phyloP scores from a whole-genome alignment of 768 basidiomycete species.

The Boletus speciosus region DNA sequence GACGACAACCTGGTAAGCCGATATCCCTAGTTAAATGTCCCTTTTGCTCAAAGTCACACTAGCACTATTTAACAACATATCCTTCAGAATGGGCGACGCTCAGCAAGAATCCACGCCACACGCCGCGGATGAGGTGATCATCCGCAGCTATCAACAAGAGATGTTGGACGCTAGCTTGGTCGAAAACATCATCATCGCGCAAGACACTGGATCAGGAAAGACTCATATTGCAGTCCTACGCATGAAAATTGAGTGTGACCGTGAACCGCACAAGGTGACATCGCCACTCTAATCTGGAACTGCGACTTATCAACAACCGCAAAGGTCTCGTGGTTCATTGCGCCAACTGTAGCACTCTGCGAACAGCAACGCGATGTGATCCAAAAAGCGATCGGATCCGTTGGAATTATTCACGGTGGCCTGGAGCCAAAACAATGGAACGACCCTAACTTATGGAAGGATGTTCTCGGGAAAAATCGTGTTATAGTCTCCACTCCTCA shows the following conservation, averaged over 20 bases:
- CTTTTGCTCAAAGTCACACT: neutral
- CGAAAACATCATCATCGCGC: constrained; percentile 69
- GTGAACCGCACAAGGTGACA: constrained; percentile 56
- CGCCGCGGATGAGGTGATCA: constrained; percentile 11
- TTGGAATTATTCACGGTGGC: constrained; percentile 67
- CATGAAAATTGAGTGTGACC: constrained; percentile 66
- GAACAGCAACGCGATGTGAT: constrained; percentile 67
- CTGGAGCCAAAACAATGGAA: constrained; percentile 78
- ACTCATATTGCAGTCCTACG: constrained; percentile 73
- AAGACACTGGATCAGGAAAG: constrained; percentile 80
- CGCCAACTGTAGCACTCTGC: constrained; percentile 74
- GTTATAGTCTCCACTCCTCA: constrained; percentile 76
- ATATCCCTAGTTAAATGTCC: neutral
- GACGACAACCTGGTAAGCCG: constrained; percentile 3
- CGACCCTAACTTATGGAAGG: constrained; percentile 54
- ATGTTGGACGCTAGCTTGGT: constrained; percentile 67
- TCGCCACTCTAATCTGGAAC: neutral
- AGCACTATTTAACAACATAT: neutral
- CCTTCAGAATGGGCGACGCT: constrained; percentile 12
- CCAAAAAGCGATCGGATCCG: constrained; percentile 50
- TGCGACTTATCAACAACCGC: neutral
- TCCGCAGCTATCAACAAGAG: constrained; percentile 71
- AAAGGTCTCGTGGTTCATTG: constrained; percentile 77
- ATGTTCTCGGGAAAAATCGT: constrained; percentile 50
- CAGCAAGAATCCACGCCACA: neutral